phyloP scores from a whole-genome alignment of 225 moss, liverwort and hornwort genomes.

The Antitrichia curtipendula region DNA sequence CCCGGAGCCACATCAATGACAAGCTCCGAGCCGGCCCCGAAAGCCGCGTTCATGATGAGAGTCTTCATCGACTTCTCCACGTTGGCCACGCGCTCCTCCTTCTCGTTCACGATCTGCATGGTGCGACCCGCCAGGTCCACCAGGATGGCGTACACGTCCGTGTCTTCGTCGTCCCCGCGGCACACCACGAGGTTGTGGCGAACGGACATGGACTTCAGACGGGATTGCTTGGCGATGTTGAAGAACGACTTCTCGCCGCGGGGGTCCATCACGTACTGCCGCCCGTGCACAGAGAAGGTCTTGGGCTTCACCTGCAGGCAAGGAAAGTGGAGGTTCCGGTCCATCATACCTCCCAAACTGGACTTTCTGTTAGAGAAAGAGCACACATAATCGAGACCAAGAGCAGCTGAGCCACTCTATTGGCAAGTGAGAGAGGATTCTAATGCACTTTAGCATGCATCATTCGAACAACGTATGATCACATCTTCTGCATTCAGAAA shows the following conservation, averaged over 20 bases:
- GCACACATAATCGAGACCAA: background rate
- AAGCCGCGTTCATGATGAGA: conserved; percentile 73
- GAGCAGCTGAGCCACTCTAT: background rate
- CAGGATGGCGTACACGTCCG: conserved; percentile 52
- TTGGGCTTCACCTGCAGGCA: conserved; percentile 50
- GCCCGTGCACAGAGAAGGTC: conserved; percentile 48
- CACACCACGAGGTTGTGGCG: conserved; percentile 82
- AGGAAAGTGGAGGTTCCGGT: background rate
- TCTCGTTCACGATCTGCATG: conserved; percentile 81
- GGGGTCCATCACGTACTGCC: conserved; percentile 45
- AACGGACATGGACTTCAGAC: conserved; percentile 68
- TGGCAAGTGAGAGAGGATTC: background rate
- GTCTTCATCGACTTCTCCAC: conserved; percentile 76
- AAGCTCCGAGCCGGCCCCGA: conserved; percentile 79
- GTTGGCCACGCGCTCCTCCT: conserved; percentile 62
- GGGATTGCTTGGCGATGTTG: conserved; percentile 68
- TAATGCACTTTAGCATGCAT: background rate
- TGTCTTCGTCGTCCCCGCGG: conserved; percentile 51
- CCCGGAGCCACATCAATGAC: conserved; percentile 71
- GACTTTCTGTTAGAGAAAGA: background rate
- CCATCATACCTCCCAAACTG: background rate
- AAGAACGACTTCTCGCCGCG: conserved; percentile 39
- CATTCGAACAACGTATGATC: background rate
- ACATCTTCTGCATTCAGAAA: background rate
- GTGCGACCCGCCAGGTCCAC: conserved; percentile 75